Conservation (phyloP, 139 green algal genomes). For the Edaphochlamys debaryana region DNA sequence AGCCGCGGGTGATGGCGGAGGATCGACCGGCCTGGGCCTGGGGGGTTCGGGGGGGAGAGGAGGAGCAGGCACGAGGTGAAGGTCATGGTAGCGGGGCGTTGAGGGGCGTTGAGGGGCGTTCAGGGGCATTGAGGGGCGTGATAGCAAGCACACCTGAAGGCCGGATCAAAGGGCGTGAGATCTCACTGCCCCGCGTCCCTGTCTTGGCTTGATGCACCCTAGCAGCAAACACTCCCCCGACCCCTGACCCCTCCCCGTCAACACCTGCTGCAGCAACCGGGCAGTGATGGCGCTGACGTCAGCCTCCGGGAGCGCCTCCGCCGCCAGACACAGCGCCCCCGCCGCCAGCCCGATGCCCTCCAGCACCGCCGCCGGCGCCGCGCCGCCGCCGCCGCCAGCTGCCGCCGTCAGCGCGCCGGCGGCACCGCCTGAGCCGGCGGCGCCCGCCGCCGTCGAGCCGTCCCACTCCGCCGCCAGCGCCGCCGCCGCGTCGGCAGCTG, state of each 20-base stretch:
- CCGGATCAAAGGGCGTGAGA: no score
- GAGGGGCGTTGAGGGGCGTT: no score
- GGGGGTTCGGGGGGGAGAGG: background rate
- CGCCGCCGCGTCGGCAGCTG: conserved; percentile 19
- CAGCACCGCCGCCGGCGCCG: conserved; percentile 11
- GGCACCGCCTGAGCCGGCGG: background rate
- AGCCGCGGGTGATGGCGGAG: conserved; percentile 12
- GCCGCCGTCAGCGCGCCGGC: background rate
- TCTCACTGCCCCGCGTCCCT: no score
- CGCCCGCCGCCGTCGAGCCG: background rate
- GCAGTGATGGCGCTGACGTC: conserved; percentile 4
- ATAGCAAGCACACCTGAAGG: background rate
- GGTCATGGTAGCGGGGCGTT: background rate
- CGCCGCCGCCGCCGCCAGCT: background rate
- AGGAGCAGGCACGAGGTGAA: no score
- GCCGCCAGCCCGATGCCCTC: conserved; percentile 27
- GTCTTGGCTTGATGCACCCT: no score
- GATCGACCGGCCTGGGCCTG: conserved; percentile 16
- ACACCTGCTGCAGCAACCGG: conserved; percentile 19
- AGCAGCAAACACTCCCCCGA: background rate
- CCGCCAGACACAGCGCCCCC: conserved; percentile 14
- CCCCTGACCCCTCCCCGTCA: background rate
- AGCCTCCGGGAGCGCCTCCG: conserved; percentile 24
- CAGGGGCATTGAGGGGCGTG: background rate
- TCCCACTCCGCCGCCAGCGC: conserved; percentile 27